Base-by-base conservation (phyloP, 2,329 filamentous ascomycete genomes). In the Graphium sp. region DNA sequence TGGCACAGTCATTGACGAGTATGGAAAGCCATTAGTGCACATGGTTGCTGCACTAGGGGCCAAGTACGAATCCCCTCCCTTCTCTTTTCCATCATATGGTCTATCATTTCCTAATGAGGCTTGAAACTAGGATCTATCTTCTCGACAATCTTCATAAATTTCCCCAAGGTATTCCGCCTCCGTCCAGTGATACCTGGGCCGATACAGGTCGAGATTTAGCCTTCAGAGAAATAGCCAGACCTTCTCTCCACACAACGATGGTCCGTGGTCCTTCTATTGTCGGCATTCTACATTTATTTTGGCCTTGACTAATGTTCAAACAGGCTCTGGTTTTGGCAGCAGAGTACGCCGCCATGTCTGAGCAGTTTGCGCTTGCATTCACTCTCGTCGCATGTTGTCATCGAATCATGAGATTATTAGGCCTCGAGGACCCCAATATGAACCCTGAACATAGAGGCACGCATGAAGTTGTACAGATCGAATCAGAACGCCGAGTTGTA, bases 361-460 rank as follows among this genome's bases (percentile, higher is more conserved):
- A 50, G 29, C 49, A 54, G 34, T 54, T 53, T 31, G 48, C 45
- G 1, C 49, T 55, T 27, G 51, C 51, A 12, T 42, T 54, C 20
- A 55, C 55, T 49, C 36, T 55, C 12, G 53, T 51, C 22, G 51
- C 51, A n/a, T 40, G 54, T 12, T 45, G 50, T 15, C 50, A 54
- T 6, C 49, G 52, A 18, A 53, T 55, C 50, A 52, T 51, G 3
- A 52, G 54, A 24, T 50, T 51, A 11, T 39, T 55, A 6, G 49
- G 52, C 28, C 49, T 55, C 34, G 51, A 55, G 27, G 39, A 45
- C 12, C 52, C 55, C 24, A 44, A 45, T 29, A 49, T 47, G 5
- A 32, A 37, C 22, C 27, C 20, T 4, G 29, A 25, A 14, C 24
- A 30, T 6, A 14, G 20, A 5, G 42, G 44, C 22, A 38, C 41